These are phyloP conservation scores for Gossypium arboreum DNA, from an alignment of 345 rosid genomes.

Conservation along the genomic window DNA sequence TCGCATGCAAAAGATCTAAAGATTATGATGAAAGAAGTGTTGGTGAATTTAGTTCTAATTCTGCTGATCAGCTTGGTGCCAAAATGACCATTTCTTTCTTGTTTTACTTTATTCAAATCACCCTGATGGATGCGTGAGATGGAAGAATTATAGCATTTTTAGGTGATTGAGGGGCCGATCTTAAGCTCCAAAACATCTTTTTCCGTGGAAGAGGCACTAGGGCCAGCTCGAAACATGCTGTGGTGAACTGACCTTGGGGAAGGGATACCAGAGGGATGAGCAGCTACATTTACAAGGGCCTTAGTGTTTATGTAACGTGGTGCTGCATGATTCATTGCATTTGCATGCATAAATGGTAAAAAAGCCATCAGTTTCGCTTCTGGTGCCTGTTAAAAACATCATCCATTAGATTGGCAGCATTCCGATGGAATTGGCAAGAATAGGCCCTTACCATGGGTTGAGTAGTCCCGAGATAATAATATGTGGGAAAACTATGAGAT, in stretches of 20 bases:
- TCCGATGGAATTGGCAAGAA: not conserved
- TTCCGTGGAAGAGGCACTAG: not conserved
- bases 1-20: not conserved
- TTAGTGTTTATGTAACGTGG: not conserved
- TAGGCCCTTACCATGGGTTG: not conserved
- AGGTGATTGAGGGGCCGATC: slow-evolving; percentile 2
- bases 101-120: not conserved
- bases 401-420: not conserved
- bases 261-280: slow-evolving; percentile 11
- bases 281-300: not conserved
- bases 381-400: not conserved
- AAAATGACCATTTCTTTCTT: not conserved
- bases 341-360: not conserved
- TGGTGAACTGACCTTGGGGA: not conserved
- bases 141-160: not conserved
- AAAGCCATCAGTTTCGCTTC: not conserved
- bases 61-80: not conserved
- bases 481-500: not conserved
- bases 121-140: slow-evolving; percentile 4
- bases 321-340: not conserved
- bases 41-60: not conserved
- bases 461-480: not conserved
- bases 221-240: not conserved
- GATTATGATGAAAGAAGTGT: not conserved
- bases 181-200: slow-evolving; percentile 15